Conservation (phyloP, 2,329 filamentous ascomycete genomes). For the Nigrospora oryzae region DNA sequence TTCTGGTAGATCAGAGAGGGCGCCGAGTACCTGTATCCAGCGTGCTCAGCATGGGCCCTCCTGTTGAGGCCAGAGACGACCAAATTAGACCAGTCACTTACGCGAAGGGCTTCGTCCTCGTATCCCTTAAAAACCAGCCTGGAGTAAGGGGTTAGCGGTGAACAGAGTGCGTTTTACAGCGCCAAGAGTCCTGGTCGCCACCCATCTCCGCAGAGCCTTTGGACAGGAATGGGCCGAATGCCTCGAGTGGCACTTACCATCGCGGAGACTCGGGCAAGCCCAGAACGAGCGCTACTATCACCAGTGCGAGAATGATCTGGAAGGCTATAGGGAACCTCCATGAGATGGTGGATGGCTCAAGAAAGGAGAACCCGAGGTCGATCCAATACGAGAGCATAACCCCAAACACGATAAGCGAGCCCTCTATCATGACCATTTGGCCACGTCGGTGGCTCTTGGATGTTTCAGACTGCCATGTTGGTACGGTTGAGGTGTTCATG, state of each 20-base stretch:
- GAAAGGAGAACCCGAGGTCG: conserved; percentile 1
- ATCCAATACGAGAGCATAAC: conserved; percentile 3
- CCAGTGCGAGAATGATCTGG: not conserved
- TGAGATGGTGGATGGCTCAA: conserved; percentile 1
- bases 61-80: too few relatives aligned
- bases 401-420: conserved; percentile 3
- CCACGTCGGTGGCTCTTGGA: conserved; percentile 3
- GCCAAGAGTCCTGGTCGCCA: too few relatives aligned
- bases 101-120: not conserved
- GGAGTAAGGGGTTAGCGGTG: not conserved
- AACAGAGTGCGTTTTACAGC: too few relatives aligned
- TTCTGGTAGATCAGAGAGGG: not conserved
- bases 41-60: too few relatives aligned
- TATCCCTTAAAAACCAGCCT: not conserved
- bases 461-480: conserved; percentile 9
- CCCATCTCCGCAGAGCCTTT: too few relatives aligned
- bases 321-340: conserved; percentile 2
- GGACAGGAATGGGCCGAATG: too few relatives aligned
- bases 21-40: not conserved
- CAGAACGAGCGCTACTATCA: not conserved
- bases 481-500: conserved; percentile 8
- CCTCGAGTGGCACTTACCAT: not conserved
- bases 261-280: conserved; percentile 1
- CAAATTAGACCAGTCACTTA: too few relatives aligned
- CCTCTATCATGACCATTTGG: conserved; percentile 6